Base-by-base conservation (phyloP, 768 basidiomycete genomes). In the Kwoniella bestiolae region DNA sequence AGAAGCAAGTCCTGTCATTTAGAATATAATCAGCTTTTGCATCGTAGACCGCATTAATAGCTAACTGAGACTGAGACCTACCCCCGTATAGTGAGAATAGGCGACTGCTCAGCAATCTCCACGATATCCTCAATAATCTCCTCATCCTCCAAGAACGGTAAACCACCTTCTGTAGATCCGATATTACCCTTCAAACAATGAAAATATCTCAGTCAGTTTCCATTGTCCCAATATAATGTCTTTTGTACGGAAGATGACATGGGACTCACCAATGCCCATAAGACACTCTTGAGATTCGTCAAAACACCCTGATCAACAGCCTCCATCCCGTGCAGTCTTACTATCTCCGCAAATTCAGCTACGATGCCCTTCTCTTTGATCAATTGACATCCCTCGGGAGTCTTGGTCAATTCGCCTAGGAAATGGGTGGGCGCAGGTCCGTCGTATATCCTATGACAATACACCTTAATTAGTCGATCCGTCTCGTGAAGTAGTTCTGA, bases 341-440 rank as follows among this genome's bases (percentile, higher is more conserved):
- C 91, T 73, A 95, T 91, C 64, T 91, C 88, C 1, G 92, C 89
- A 74, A 97, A 97, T 68, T 95, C 92, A 5, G 85, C 77, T 74
- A 98, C 94, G 77, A 98, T 92, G 0, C 91, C 91, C 71, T 90
- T 93, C 64, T 94, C 93, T 64, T 89, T 87, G 44, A 99, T 83
- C 9, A 94, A 88, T 75, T 91, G 90, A 80, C 94, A 95, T 0
- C 96, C 96, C 53, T 94, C 88, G 61, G 91, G 90, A 3, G 96
- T 98, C 81, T 96, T 97, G 50, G 94, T 90, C 86, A 98, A 91
- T 81, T 97, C 95, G 23, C 95, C 95, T 73, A 97, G 95, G 81
- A 99, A 98, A 80, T 99, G 94, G 1, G 91, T 88, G 2, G 95
- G 96, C 12, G 93, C 91, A 11, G 89, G 89, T 12, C 75, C 73